Conservation (phyloP, 1,139 yeast genomes). For the Meyerozyma smithsonii region DNA sequence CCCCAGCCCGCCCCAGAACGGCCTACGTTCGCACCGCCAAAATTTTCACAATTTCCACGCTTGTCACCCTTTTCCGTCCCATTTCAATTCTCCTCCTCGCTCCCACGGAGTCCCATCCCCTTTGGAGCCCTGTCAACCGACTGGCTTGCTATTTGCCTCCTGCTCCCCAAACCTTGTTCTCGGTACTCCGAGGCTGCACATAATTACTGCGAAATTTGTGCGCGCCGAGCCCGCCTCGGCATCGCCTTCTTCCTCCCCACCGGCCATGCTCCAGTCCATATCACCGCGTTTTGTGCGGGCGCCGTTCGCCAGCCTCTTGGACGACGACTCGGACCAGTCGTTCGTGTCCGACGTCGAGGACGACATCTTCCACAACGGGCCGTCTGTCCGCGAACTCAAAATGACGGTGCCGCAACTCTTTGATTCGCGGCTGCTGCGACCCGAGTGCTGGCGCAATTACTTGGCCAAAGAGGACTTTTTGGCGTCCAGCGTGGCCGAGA, state of each 20-base stretch:
- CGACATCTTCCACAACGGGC: neutral
- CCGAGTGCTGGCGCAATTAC: neutral
- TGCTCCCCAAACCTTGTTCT: too few relatives aligned
- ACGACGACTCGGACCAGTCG: constrained; percentile 2
- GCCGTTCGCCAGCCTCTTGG: constrained; percentile 2
- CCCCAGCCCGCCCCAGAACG: too few relatives aligned
- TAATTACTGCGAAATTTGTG: constrained; percentile 1
- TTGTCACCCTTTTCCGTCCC: too few relatives aligned
- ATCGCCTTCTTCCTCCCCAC: constrained; percentile 1
- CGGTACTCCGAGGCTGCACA: constrained; percentile 1
- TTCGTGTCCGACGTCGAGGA: neutral
- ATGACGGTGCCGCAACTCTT: neutral
- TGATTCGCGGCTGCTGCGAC: neutral
- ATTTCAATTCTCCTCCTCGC: too few relatives aligned
- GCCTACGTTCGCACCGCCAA: too few relatives aligned
- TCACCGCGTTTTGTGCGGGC: neutral
- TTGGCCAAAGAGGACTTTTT: neutral
- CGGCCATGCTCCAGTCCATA: constrained; percentile 1
- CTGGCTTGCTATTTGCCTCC: neutral
- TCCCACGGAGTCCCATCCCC: too few relatives aligned
- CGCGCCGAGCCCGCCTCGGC: constrained; percentile 3
- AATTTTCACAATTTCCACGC: too few relatives aligned
- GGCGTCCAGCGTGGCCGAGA: neutral
- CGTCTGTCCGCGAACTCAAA: neutral
- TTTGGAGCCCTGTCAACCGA: neutral